Conservation (phyloP, 352 stramenopile genomes). For the Halophytophthora batemanensis region DNA sequence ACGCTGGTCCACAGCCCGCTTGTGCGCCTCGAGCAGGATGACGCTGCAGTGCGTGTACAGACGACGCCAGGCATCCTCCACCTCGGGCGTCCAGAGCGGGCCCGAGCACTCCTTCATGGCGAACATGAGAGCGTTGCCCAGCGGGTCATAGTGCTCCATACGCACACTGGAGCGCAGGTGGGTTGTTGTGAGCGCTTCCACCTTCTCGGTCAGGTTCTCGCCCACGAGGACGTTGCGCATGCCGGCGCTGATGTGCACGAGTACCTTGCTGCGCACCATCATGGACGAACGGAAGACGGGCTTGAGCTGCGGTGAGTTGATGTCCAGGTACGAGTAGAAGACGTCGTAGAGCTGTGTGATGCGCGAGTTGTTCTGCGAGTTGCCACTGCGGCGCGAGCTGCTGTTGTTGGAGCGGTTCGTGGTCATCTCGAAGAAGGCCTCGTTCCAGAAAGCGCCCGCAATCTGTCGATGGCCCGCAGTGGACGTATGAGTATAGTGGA, state of each 20-base stretch:
- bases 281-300: conserved; percentile 46
- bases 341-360: conserved; percentile 39
- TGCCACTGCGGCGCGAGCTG: conserved; percentile 20
- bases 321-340: conserved; percentile 46
- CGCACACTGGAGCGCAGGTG: conserved; percentile 86
- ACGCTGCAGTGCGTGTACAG: conserved; percentile 41
- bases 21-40: conserved; percentile 26
- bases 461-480: conserved; percentile 28
- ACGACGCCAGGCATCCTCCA: conserved; percentile 38
- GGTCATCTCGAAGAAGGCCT: conserved; percentile 32
- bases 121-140: conserved; percentile 84
- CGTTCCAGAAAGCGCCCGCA: conserved; percentile 32
- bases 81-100: conserved; percentile 34
- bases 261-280: conserved; percentile 74
- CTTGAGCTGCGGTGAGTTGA: conserved; percentile 42
- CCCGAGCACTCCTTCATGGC: conserved; percentile 61
- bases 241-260: conserved; percentile 84
- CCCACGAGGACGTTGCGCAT: conserved; percentile 37
- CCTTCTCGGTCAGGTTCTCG: conserved; percentile 61
- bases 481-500: conserved; percentile 36
- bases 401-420: conserved; percentile 4
- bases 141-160: conserved; percentile 81
- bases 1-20: conserved; percentile 6
- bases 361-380: conserved; percentile 14
- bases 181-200: conserved; percentile 63